These are phyloP conservation scores for Omphalea diandra DNA, from an alignment of 441 rosid genomes.

Conservation along the genomic window DNA sequence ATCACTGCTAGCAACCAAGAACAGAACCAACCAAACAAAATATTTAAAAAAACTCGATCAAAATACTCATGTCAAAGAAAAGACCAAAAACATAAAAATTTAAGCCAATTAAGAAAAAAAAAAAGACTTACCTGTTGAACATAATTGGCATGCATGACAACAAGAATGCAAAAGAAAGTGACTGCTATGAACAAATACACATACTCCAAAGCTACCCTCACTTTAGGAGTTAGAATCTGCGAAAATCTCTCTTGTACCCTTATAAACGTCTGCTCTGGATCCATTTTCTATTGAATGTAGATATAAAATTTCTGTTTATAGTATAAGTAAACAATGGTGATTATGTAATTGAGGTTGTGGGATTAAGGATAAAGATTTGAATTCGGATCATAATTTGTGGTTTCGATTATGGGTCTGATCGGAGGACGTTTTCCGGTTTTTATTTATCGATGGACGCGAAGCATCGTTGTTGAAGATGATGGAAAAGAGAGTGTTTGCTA, in stretches of 20 bases:
- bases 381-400: not conserved
- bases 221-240: constrained; percentile 74
- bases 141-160: constrained; percentile 98
- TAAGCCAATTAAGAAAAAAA: not conserved
- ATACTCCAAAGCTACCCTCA: constrained; percentile 84
- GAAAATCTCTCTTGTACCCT: constrained; percentile 95
- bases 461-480: not conserved
- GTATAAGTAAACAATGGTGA: no score
- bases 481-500: not conserved
- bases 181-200: constrained; percentile 70
- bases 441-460: not conserved
- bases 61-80: not conserved
- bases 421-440: not conserved
- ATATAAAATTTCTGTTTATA: no score
- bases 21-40: not conserved
- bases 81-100: not conserved
- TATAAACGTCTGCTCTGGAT: constrained; percentile 95
- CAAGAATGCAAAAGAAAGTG: constrained; percentile 82
- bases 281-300: no score
- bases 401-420: not conserved
- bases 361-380: not conserved
- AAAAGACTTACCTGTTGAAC: constrained; percentile 78
- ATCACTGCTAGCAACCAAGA: not conserved
- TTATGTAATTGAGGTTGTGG: not conserved
- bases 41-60: not conserved